Base-by-base conservation (phyloP, 345 rosid genomes). In the Citrus sp. region DNA sequence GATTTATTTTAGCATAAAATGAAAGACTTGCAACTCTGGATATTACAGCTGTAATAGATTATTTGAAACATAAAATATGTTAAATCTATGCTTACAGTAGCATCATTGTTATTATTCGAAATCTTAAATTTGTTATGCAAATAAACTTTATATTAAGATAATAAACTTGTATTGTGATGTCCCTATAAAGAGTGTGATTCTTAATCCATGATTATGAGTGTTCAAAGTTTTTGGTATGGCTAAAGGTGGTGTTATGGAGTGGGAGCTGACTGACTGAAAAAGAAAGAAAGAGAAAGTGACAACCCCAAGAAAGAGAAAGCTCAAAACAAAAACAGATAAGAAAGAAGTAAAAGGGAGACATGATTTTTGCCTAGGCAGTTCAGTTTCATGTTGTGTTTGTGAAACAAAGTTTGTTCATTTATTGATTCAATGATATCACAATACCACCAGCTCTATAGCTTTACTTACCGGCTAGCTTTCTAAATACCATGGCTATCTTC, bases 401-500 rank as follows among this genome's bases (percentile, higher is more conserved):
- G 71, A 38, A 74, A 38, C 12, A 62, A 74, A 55, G 55, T 32
- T 19, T 10, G 28, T 9, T 42, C 18, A 5, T 70, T 49, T 16
- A 13, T 18, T 10, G 32, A 25, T 71, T 72, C 28, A 32, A 46
- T 9, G 46, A 3, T 72, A 3, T 72, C 40, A 64, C n/a, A 64
- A 9, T 32, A 32, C 19, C 68, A 64, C n/a, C 68, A 32, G 68
- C 68, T 32, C 2, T 27, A 30, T 59, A 59, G 27, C 62, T 22
- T 59, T 56, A 35, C 69, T 65, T 34, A 12, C 10, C 16, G 21
- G n/a, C 62, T 73, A 49, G 63, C 21, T 73, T 60, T 78, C 80
- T 38, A 14, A 72, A 68, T 60, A 68, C 82, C 81, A 88, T 87
- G 89, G 85, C 85, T 64, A 72, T 73, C 19, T 55, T 62, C 76